Base-by-base conservation (phyloP, 306 rosid genomes). In the Adenanthera pavonina region DNA sequence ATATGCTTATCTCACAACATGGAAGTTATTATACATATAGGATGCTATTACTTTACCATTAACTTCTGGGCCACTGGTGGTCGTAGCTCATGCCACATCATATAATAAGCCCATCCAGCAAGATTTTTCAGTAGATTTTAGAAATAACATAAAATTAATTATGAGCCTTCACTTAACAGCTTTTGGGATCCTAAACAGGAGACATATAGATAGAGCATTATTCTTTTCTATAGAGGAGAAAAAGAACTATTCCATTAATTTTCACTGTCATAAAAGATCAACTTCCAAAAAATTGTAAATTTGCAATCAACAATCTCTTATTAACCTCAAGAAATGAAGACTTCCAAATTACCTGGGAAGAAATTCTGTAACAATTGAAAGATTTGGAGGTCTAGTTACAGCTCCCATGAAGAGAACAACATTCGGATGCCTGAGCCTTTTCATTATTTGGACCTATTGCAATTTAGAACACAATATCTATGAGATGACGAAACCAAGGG, bases 371-470 rank as follows among this genome's bases (percentile, higher is more conserved):
- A 96, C 87, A 48, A 96, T 96, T 64, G 99, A 96, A 83, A 96
- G 99, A 89, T 93, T 89, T 82, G 98, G 99, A 56, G 97, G 82
- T 54, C 98, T 93, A 47, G 94, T 93, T 81, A 96, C 88, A 65
- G 98, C 99, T 79, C 99, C 99, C 99, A 96, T 96, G 92, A 96
- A 96, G 80, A 96, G 98, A 90, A 96, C 99, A 81, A 96, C 97
- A 87, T 96, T 96, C 30, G 99, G 99, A 93, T 96, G 99, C 90
- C 99, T 90, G 65, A 93, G 80, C 83, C 94, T 88, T 88, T 89
- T 96, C 98, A 96, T 96, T 81, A 96, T 87, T 82, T 88, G 89
- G 71, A 96, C 94, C 99, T 96, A 80, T 80, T 83, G 82, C 77
- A 91, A 85, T 73, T 81, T 60, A 84, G 70, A 85, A 25, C 30